phyloP scores from a whole-genome alignment of 108 stramenopile species.

The Skeletonema grethae region DNA sequence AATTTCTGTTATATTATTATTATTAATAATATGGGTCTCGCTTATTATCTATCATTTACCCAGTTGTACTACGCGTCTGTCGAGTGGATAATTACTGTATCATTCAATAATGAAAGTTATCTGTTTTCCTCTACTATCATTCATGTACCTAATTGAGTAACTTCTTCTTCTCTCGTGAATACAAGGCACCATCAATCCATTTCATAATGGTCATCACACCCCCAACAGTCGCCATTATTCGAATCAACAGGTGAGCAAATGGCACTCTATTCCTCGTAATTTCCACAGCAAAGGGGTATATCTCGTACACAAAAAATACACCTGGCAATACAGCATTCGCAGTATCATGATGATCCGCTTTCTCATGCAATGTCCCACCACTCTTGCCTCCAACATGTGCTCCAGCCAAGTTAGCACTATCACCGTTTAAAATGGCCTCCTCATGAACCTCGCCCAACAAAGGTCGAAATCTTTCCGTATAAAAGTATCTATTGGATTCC shows the following conservation, averaged over 20 bases:
- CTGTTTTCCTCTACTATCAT: too few species aligned
- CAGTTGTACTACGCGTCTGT: too few species aligned
- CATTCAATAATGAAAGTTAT: too few species aligned
- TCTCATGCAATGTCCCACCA: constrained; percentile 59
- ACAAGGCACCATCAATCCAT: constrained; percentile 69
- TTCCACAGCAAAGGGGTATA: constrained; percentile 97
- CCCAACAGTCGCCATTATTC: constrained; percentile 93
- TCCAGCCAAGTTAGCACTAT: constrained; percentile 50
- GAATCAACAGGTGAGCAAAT: constrained; percentile 88
- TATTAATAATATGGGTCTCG: too few species aligned
- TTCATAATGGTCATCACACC: constrained; percentile 90
- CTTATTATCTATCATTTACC: too few species aligned
- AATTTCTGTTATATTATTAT: too few species aligned
- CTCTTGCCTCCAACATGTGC: constrained; percentile 54
- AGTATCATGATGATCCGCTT: constrained; percentile 71
- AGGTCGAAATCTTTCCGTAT: constrained; percentile 90
- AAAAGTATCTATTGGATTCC: constrained; percentile 87
- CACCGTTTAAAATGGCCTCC: constrained; percentile 43
- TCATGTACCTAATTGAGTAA: neutral
- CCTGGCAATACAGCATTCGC: constrained; percentile 91
- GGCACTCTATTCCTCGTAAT: constrained; percentile 70
- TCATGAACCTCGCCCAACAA: constrained; percentile 73
- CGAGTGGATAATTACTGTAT: neutral
- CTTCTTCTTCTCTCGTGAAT: constrained; percentile 47
- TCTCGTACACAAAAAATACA: constrained; percentile 98